These are phyloP conservation scores for Leishmania major DNA, from an alignment of 208 protist genomes.

Conservation along the genomic window DNA sequence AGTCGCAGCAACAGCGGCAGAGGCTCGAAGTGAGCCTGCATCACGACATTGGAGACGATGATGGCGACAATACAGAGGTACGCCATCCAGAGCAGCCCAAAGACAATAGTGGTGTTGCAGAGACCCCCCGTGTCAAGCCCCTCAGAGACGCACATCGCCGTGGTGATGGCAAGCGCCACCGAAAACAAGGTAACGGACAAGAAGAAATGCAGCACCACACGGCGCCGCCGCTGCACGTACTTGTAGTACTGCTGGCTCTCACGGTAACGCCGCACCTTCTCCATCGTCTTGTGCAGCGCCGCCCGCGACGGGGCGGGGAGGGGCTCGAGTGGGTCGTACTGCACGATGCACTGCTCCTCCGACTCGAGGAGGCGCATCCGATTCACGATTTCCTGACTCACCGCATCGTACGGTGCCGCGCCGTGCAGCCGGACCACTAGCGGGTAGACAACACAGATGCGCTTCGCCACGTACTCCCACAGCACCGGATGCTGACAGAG, in stretches of 20 bases:
- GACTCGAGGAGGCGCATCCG: constrained; percentile 51
- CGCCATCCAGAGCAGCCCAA: constrained; percentile 65
- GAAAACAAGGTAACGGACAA: constrained; percentile 63
- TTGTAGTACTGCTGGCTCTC: constrained; percentile 69
- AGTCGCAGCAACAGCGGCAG: constrained; percentile 68
- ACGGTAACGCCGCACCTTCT: constrained; percentile 57
- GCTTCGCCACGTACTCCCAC: constrained; percentile 73
- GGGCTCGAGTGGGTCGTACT: constrained; percentile 45
- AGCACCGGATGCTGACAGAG: constrained; percentile 62
- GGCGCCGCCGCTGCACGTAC: constrained; percentile 65
- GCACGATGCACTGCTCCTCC: constrained; percentile 44
- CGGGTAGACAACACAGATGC: constrained; percentile 76
- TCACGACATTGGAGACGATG: constrained; percentile 78
- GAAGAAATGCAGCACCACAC: constrained; percentile 73
- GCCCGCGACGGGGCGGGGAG: constrained; percentile 46
- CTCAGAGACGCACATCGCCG: constrained; percentile 59
- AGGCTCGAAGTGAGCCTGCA: constrained; percentile 84
- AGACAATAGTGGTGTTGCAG: constrained; percentile 39
- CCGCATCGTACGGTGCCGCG: constrained; percentile 44
- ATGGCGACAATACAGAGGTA: constrained; percentile 64
- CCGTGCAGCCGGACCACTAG: constrained; percentile 53
- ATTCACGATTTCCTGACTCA: constrained; percentile 48
- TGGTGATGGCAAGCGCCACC: constrained; percentile 54
- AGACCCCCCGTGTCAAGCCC: constrained; percentile 32
- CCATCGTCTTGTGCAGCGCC: constrained; percentile 45